Evolutionary conservation across 257 asterid species (phyloP).

Genomic region (Rauvolfia tetraphylla): DNA sequence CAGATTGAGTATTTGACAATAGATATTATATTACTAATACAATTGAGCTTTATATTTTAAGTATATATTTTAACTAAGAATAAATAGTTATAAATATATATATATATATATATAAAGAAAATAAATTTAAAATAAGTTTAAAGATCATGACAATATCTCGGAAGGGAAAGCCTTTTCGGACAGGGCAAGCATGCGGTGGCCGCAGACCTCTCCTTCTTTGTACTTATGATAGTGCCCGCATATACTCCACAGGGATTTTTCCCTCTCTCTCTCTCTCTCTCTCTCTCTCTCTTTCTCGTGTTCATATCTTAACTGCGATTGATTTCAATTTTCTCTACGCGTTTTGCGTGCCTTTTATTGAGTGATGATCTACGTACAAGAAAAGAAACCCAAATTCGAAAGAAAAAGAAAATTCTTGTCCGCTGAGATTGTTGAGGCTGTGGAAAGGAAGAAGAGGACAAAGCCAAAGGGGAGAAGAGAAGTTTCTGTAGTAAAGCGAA

Average conservation of each 20-base stretch:
- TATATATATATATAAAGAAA: too few species aligned
- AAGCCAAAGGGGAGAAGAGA: neutral
- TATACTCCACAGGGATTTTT: constrained; percentile 82
- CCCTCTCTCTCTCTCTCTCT: too few species aligned
- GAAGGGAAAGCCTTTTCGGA: constrained; percentile 78
- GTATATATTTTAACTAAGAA: too few species aligned
- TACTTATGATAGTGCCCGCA: constrained; percentile 97
- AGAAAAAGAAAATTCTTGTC: neutral
- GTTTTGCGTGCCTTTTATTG: neutral
- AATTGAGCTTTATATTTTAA: too few species aligned
- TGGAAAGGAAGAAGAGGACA: too few species aligned
- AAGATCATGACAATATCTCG: constrained; percentile 96
- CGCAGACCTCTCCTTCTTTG: constrained; percentile 92
- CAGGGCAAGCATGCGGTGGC: constrained; percentile 68
- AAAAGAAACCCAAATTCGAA: neutral
- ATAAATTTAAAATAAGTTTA: too few species aligned
- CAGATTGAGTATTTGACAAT: too few species aligned
- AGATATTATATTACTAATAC: too few species aligned
- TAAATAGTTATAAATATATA: too few species aligned
- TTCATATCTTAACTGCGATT: constrained; percentile 5
- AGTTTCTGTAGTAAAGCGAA: neutral
- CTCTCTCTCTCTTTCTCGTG: constrained; percentile 90
- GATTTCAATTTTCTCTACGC: neutral
- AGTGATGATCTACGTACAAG: neutral
- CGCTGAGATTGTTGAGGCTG: neutral